Percentiles rank a stretch among this genome's conserved stretches.
phyloP scores from a whole-genome alignment of 2,329 filamentous ascomycete species.

The Penicillium sp. region DNA sequence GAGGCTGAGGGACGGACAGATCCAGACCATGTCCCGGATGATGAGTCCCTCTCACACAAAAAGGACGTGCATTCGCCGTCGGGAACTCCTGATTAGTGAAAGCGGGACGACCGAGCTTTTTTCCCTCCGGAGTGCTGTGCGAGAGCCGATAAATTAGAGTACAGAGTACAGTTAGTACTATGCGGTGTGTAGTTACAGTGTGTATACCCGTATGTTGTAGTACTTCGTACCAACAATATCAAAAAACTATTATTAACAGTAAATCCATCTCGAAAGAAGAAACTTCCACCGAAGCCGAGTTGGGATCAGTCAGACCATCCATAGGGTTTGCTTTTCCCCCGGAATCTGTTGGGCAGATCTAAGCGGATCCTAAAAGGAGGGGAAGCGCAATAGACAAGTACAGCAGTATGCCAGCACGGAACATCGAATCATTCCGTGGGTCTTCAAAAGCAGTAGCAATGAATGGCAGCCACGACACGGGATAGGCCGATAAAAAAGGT shows the following conservation, averaged over 20 bases:
- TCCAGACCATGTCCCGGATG: not conserved
- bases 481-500: not conserved
- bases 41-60: not conserved
- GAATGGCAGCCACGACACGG: not conserved
- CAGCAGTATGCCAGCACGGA: too few relatives aligned
- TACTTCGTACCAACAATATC: not conserved
- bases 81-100: conserved; percentile 29
- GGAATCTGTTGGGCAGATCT: not conserved
- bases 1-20: not conserved
- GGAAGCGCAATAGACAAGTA: not conserved
- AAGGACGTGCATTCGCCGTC: conserved; percentile 12
- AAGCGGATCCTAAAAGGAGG: not conserved
- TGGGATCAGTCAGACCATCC: not conserved
- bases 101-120: conserved; percentile 15
- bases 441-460: too few relatives aligned
- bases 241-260: not conserved
- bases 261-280: not conserved
- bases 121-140: not conserved
- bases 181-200: too few relatives aligned
- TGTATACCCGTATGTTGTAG: not conserved
- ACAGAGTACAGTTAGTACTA: too few relatives aligned
- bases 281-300: not conserved
- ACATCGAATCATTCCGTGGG: too few relatives aligned
- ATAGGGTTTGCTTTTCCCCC: conserved; percentile 4
- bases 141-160: not conserved